Base-by-base conservation (phyloP, 805 yeast genomes). In the Tetrapisispora phaffii region DNA sequence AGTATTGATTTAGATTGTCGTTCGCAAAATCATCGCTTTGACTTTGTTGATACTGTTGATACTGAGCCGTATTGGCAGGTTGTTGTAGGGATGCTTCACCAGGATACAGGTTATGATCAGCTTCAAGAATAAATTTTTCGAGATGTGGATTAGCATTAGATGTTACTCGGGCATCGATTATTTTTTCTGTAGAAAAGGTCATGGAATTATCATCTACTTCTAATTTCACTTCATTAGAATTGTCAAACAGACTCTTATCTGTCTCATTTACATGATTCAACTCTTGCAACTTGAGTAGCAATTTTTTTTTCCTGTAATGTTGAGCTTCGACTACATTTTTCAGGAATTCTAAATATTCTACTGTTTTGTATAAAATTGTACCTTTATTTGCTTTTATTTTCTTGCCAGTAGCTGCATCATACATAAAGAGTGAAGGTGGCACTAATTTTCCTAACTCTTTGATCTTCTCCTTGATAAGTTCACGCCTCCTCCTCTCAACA, bases 401-500 rank as follows among this genome's bases (percentile, higher is more conserved):
- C 73, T 68, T 82, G 3, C 44, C 41, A 13, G 28, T 23, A 9
- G 17, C 15, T 2, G 54, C 45, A 44, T 67, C 65, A 39, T 73
- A 67, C 45, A 74, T 71, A 21, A 84, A 62, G 48, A 85, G 60
- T 2, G 83, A 71, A 1, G 87, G 90, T 1, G 97, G 97, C 1
- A 89, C 84, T 41, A 89, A 70, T 21, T 75, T 65, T 1, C 95
- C 90, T 55, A 89, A 69, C 54, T 86, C 95, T 59, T 83, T 82
- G 50, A 89, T 88, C 55, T 85, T 79, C 57, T 85, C 94, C 60
- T 89, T 88, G 57, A 89, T 89, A 54, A 86, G 71, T 62, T 90
- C 97, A 50, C 97, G 73, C 58, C 97, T 75, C 54, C 96, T 73
- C 55, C 96, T 74, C 63, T 89, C 97, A 4, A 89, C 97, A 1